These are phyloP conservation scores for Betula pendula DNA, from an alignment of 306 rosid species.

Conservation along the genomic window DNA sequence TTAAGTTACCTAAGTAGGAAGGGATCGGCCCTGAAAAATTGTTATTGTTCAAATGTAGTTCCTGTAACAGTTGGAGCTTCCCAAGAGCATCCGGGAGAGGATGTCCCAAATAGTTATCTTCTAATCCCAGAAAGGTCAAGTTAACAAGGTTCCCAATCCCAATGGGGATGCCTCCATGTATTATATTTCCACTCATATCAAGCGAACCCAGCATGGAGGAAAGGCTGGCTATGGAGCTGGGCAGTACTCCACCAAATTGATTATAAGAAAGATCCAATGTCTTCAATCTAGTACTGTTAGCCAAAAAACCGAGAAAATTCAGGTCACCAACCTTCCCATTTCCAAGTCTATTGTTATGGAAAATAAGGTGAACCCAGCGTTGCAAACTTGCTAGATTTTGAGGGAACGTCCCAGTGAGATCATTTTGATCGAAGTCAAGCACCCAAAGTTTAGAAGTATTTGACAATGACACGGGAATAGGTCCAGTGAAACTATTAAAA, in stretches of 20 bases:
- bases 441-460: too few relatives aligned
- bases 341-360: too few relatives aligned
- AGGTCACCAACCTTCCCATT: not conserved
- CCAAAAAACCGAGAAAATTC: constrained; percentile 31
- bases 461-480: too few relatives aligned
- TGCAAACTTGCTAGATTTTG: too few relatives aligned
- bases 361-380: too few relatives aligned
- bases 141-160: constrained; percentile 38
- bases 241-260: constrained; percentile 40
- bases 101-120: constrained; percentile 30
- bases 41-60: constrained; percentile 25
- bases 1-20: too few relatives aligned
- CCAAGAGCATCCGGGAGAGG: constrained; percentile 32
- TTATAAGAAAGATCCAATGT: constrained; percentile 22
- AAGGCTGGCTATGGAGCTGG: constrained; percentile 29
- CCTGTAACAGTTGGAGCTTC: constrained; percentile 25
- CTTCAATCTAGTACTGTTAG: constrained; percentile 31
- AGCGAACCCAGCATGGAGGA: constrained; percentile 24
- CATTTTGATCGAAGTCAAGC: too few relatives aligned
- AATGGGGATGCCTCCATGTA: constrained; percentile 34
- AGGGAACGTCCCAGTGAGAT: too few relatives aligned
- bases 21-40: constrained; percentile 30
- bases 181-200: constrained; percentile 3
- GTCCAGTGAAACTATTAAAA: too few relatives aligned
- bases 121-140: constrained; percentile 21